Base-by-base conservation (phyloP, 306 rosid genomes). In the Lagenaria siceraria region DNA sequence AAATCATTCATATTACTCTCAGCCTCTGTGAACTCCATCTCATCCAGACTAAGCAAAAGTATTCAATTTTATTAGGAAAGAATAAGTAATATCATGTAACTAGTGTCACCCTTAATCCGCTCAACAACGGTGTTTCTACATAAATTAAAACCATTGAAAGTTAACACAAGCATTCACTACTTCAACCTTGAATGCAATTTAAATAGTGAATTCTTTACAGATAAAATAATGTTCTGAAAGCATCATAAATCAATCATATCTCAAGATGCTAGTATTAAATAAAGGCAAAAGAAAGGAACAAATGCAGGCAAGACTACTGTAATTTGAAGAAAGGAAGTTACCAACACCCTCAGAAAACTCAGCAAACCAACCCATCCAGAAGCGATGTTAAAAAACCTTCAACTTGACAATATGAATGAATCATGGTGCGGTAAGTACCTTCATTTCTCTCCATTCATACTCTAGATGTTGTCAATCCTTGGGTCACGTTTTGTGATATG, bases 301-400 rank as follows among this genome's bases (percentile, higher is more conserved):
- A 85, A 55, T 22, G 81, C 61, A 81, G 75, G 56, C 65, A 82
- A 29, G 68, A 79, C 81, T 80, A 70, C 63, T 82, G 84, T 65
- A 61, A 53, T 80, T 81, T 61, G 75, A 85, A 59, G 58, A 27
- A 54, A 14, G 64, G 59, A 69, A 31, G 43, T 84, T 68, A 24
- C 80, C 61, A 42, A 51, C 33, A 72, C 78, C 35, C 84, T 82
- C 75, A 82, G 75, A 78, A 80, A 80, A 80, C 80, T 80, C 66
- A 79, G 80, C 85, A 79, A 66, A 79, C 81, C 82, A 79, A 81
- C 80, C 82, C 77, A 74, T 74, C 80, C 79, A 84, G 27, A 73
- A 83, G 56, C 81, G 74, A 79, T 82, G 91, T 85, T 74, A 87
- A 51, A n/a, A 84, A 88, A 85, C 86, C 86, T 89, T 86, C 88